phyloP scores from a whole-genome alignment of 176 grass and related monocot species.

The Hyparrhenia diplandra region DNA sequence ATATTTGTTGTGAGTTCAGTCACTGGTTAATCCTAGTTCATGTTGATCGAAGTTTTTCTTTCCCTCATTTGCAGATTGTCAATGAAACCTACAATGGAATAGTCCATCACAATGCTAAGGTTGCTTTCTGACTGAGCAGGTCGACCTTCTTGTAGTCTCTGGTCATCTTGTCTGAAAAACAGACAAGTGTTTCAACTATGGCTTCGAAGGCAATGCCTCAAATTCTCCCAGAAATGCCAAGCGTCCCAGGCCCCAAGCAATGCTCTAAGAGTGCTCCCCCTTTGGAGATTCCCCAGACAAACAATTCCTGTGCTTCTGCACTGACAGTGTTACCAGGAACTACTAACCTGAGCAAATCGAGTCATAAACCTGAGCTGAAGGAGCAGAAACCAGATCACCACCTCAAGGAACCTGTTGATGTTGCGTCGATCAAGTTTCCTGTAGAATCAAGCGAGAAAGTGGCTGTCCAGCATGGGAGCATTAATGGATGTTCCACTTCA shows the following conservation, averaged over 20 bases:
- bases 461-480: slow-evolving; percentile 6
- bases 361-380: neutral
- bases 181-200: slow-evolving; percentile 7
- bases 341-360: slow-evolving; percentile 11
- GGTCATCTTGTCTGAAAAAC: neutral
- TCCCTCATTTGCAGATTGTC: neutral
- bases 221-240: slow-evolving; percentile 26
- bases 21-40: neutral
- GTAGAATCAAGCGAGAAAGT: neutral
- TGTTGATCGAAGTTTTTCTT: neutral
- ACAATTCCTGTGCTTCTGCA: slow-evolving; percentile 6
- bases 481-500: slow-evolving; percentile 30
- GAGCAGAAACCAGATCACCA: slow-evolving; percentile 27
- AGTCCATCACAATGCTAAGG: neutral
- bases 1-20: neutral
- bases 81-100: neutral
- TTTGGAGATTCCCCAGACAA: slow-evolving; percentile 17
- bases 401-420: slow-evolving; percentile 29
- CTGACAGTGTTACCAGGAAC: neutral
- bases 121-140: neutral
- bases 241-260: slow-evolving; percentile 15
- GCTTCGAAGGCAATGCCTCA: slow-evolving; percentile 27
- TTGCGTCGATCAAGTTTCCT: neutral
- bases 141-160: neutral
- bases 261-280: neutral